Evolutionary conservation across 148 eudicot species (phyloP).

Genomic region (Vaccinium vitisidaea): DNA sequence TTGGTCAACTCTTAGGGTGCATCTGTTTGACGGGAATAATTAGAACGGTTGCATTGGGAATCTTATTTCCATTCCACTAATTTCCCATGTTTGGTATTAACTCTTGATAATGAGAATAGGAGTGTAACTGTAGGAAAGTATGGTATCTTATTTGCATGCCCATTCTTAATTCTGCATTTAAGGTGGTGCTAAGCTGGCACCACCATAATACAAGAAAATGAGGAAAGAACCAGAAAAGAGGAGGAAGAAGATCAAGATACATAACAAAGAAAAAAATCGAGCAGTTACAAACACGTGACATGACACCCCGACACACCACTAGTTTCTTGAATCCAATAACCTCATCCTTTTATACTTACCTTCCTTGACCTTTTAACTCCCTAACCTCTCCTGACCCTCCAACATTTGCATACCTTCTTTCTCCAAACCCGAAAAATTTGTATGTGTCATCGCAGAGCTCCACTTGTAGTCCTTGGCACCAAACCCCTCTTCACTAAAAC

Average conservation of each 20-base stretch:
- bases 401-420: background rate
- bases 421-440: background rate
- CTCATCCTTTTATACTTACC: background rate
- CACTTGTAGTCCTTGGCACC: background rate
- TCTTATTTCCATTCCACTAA: background rate
- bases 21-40: background rate
- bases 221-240: background rate
- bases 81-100: background rate
- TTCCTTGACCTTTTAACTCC: background rate
- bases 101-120: background rate
- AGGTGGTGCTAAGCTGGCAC: background rate
- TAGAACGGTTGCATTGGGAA: background rate
- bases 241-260: background rate
- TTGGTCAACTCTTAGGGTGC: background rate
- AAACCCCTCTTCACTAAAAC: background rate
- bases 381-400: background rate
- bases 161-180: background rate
- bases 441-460: background rate
- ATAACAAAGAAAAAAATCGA: background rate
- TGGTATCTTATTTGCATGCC: background rate
- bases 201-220: background rate
- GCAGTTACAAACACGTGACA: background rate
- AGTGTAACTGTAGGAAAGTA: background rate
- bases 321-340: background rate
- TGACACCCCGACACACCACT: background rate